phyloP scores from a whole-genome alignment of 1,284 basidiomycete species.

The Austroboletus novae-zelandiae region DNA sequence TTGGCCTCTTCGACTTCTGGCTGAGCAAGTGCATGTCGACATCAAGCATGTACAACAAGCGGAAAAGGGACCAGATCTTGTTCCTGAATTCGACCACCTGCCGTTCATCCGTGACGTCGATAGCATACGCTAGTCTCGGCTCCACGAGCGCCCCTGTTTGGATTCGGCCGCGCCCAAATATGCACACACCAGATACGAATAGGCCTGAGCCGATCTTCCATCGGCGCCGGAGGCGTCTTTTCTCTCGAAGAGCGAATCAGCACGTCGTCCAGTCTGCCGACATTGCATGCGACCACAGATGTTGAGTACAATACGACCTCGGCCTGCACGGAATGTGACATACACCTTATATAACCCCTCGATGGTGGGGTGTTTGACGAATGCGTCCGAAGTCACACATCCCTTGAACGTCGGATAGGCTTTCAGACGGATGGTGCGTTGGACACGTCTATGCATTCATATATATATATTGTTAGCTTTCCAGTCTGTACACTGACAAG shows the following conservation, averaged over 20 bases:
- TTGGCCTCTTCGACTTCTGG: slow-evolving; percentile 35
- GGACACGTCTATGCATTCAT: slow-evolving; percentile 20
- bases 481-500: neutral
- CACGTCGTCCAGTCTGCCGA: slow-evolving; percentile 27
- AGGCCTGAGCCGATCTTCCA: slow-evolving; percentile 18
- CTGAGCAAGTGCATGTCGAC: slow-evolving; percentile 8
- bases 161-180: slow-evolving; percentile 25
- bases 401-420: slow-evolving; percentile 33
- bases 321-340: neutral
- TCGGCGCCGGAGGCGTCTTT: slow-evolving; percentile 22
- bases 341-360: slow-evolving; percentile 37
- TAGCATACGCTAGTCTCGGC: slow-evolving; percentile 14
- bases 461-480: neutral
- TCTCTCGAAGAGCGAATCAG: slow-evolving; percentile 21
- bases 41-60: too few relatives aligned
- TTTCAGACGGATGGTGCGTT: slow-evolving; percentile 33
- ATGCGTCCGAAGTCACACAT: slow-evolving; percentile 36
- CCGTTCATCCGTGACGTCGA: slow-evolving; percentile 20
- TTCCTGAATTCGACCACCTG: slow-evolving; percentile 24
- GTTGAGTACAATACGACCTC: too few relatives aligned
- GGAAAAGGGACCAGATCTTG: slow-evolving; percentile 22
- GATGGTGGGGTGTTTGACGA: slow-evolving; percentile 27
- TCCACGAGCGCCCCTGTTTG: slow-evolving; percentile 32
- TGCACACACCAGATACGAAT: slow-evolving; percentile 12
- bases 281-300: slow-evolving; percentile 8